Base-by-base conservation (phyloP, 1,139 yeast species). In the Groenewaldozyma sp. region DNA sequence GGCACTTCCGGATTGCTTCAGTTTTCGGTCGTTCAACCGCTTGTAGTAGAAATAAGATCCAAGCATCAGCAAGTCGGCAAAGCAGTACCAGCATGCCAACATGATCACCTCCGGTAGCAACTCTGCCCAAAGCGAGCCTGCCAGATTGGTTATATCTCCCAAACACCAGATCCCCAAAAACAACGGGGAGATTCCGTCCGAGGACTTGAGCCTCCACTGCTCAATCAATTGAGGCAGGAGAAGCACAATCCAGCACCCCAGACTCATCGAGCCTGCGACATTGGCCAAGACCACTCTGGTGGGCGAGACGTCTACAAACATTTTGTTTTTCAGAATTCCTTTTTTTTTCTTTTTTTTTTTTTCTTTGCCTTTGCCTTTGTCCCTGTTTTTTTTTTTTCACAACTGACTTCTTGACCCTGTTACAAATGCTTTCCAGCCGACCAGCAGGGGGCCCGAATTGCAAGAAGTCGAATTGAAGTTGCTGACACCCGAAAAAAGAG, bases 191-290 rank as follows among this genome's bases (percentile, higher is more conserved):
- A 82, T 76, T 3, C 94, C 94, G 29, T 82, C 91, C 3, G 87
- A 84, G 19, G 84, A 74, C 55, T 81, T 78, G 39, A 77, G 63
- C 44, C 82, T 64, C 88, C 88, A 82, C 60, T 82, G 93, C 57
- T 82, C 94, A 29, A 82, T 72, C 35, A 82, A 69, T 59, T 83
- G 94, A 1, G 94, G 94, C 53, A 82, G 64, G 45, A 82, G 68
- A 36, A 82, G 63, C n/a, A 82, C 88, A 20, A 83, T 73, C 91
- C 91, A 83, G 56, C 88, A 80, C 2, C 88, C 78, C 55, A 60
- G 46, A 31, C 59, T 55, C 13, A 62, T 45, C 9, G 84, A 78
- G 2, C 88, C 88, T 59, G 78, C 71, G 11, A 79, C 64, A 2
- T 82, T 82, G 2, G 86, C 74, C 18, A 74, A 59, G 13, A 70